Conservation (phyloP, 148 eudicot species). For the Rheum nobile region DNA sequence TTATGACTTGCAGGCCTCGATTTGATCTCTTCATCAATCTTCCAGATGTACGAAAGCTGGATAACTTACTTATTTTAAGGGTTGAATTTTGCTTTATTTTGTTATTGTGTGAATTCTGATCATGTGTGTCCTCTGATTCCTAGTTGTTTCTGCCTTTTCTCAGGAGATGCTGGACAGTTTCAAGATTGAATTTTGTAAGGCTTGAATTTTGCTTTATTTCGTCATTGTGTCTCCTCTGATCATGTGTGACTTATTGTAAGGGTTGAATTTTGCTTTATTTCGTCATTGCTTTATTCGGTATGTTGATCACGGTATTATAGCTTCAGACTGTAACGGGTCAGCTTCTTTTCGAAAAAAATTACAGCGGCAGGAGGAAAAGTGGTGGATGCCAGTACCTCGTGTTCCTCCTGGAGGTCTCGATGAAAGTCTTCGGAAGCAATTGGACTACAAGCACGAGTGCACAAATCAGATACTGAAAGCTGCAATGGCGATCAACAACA, state of each 20-base stretch:
- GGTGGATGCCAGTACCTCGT: constrained; percentile 99
- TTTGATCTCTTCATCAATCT: constrained; percentile 72
- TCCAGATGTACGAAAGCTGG: constrained; percentile 88
- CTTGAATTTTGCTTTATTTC: too few species aligned
- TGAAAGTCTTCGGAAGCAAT: constrained; percentile 50
- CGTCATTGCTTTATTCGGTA: too few species aligned
- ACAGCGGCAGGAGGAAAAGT: constrained; percentile 79
- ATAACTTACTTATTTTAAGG: constrained; percentile 81
- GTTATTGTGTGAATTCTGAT: neutral
- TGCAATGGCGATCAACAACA: constrained; percentile 69
- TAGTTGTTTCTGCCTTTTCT: neutral
- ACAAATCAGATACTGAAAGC: constrained; percentile 86
- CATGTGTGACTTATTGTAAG: too few species aligned
- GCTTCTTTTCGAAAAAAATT: constrained; percentile 50
- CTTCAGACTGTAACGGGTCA: constrained; percentile 63
- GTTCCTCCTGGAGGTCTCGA: constrained; percentile 75
- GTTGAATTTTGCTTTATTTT: neutral
- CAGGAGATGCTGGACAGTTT: constrained; percentile 86
- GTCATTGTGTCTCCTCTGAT: too few species aligned
- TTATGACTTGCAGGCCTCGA: constrained; percentile 82
- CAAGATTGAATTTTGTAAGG: constrained; percentile 75
- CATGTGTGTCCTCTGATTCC: neutral
- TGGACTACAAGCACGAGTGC: constrained; percentile 80
- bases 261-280: too few species aligned
- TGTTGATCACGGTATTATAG: constrained; percentile 73